Evolutionary conservation across 495 filamentous ascomycete genomes (phyloP), one percentile per base, ranked within the genome.

Genomic region (Mytilinidion resinicola): DNA sequence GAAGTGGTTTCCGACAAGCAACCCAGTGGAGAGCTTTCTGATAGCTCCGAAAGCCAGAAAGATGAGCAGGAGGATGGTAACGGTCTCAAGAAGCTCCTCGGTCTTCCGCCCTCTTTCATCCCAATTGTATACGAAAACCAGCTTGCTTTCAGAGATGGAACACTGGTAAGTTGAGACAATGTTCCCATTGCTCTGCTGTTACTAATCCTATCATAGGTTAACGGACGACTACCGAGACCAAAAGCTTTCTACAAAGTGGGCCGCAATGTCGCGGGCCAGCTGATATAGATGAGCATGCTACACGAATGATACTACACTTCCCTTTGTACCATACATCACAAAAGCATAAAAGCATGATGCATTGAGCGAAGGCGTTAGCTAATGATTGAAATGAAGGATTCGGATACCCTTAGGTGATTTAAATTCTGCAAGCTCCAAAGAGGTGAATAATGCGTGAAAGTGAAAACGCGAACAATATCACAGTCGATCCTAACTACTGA

Each of bases 121-220:
- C 47, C 61, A 21, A 60, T 65, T 15, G 30, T 55, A 17, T 42
- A 61, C 30, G 48, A 65, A 14, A 57, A 55, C 0, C 35, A 61
- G 43, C 61, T 70, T 6, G 63, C 63, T 0, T 70, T 59, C 53
- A 63, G 68, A 10, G 66, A 68, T 42, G 62, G 59, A 20, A 61
- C 57, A 7, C 35, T 57, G 47, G 62, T 60, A 57, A 57, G 56
- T 47, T 19, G 2, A 10, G 11, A 25, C 10, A 15, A 35, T 25
- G 11, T 9, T 43, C 3, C 15, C 30, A 17, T 38, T 36, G 37
- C 12, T 17, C 46, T 25, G 12, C 12, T 53, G 34, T 38, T 19
- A 41, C 14, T 30, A 8, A 15, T 53, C 15, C 33, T 41, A 1
- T 19, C 1, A 4, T 33, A 61, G 59, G 21, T 61, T 8, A 61